These are phyloP conservation scores for Cordyceps sp. DNA, from an alignment of 2,329 filamentous ascomycete species.

Conservation along the genomic window DNA sequence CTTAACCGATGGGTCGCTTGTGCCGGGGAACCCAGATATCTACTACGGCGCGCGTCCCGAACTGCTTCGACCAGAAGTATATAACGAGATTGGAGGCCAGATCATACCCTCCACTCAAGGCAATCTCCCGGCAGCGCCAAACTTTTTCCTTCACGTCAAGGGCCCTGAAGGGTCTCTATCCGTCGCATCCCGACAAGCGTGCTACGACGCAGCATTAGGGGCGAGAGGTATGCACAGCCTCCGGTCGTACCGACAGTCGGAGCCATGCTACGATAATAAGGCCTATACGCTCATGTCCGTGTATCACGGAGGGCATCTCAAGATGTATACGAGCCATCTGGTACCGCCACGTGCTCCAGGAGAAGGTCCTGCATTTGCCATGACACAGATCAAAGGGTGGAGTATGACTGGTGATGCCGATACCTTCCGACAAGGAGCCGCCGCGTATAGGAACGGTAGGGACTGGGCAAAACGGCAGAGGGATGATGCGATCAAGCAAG, in stretches of 20 bases:
- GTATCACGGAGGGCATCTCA: conserved; percentile 18
- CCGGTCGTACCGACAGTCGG: conserved; percentile 13
- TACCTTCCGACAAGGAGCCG: conserved; percentile 16
- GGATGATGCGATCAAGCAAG: conserved; percentile 15
- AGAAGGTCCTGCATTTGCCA: conserved; percentile 16
- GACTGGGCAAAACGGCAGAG: conserved; percentile 21
- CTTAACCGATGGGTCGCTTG: conserved; percentile 17
- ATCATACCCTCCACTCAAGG: conserved; percentile 18
- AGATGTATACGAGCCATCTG: conserved; percentile 15
- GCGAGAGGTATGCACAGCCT: too few species aligned
- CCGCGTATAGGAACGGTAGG: conserved; percentile 21
- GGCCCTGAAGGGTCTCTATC: too few species aligned
- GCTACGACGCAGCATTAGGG: too few species aligned
- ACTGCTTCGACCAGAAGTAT: conserved; percentile 10
- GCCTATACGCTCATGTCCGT: conserved; percentile 17
- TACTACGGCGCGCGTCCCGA: conserved; percentile 15
- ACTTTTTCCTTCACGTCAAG: too few species aligned
- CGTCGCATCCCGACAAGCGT: too few species aligned
- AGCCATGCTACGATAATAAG: conserved; percentile 16
- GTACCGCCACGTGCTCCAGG: conserved; percentile 4
- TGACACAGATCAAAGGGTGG: conserved; percentile 16
- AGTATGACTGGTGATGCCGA: conserved; percentile 11
- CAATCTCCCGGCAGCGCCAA: too few species aligned
- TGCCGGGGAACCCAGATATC: conserved; percentile 14
- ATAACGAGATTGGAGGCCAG: conserved; percentile 7